phyloP scores from a whole-genome alignment of 83 land plant genomes.

The Picea mariana region DNA sequence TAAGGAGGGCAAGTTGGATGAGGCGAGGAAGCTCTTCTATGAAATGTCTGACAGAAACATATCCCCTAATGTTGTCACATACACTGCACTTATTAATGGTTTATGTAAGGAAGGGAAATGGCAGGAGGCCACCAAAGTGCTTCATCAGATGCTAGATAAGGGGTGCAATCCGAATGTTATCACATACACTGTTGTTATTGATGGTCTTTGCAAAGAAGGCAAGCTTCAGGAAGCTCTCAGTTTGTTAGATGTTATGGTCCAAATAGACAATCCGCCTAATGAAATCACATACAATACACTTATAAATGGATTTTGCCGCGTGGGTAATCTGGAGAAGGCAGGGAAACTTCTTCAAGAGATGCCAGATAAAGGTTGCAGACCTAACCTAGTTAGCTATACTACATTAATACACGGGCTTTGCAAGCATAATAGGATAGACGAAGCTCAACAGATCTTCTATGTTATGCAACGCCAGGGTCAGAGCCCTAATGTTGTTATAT shows the following conservation, averaged over 20 bases:
- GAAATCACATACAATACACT: slow-evolving; percentile 60
- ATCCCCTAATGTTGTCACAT: too few relatives aligned
- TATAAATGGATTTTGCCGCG: slow-evolving; percentile 55
- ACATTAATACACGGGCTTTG: slow-evolving; percentile 59
- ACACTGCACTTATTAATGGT: too few relatives aligned
- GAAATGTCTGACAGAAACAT: too few relatives aligned
- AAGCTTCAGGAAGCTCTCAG: slow-evolving; percentile 47
- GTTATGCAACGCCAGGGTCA: slow-evolving; percentile 43
- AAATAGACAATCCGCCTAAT: slow-evolving; percentile 41
- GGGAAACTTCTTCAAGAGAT: slow-evolving; percentile 58
- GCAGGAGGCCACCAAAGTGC: too few relatives aligned
- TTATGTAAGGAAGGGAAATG: too few relatives aligned
- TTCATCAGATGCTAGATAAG: slow-evolving; percentile 42
- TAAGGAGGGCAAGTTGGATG: too few relatives aligned
- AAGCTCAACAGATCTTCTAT: slow-evolving; percentile 35
- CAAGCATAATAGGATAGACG: slow-evolving; percentile 38
- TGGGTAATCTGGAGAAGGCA: slow-evolving; percentile 61
- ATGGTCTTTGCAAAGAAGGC: slow-evolving; percentile 56
- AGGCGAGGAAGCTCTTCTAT: too few relatives aligned
- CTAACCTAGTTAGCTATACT: slow-evolving; percentile 52
- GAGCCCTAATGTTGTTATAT: slow-evolving; percentile 36
- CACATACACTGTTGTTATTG: slow-evolving; percentile 51
- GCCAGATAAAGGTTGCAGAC: slow-evolving; percentile 35
- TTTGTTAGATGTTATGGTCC: slow-evolving; percentile 55
- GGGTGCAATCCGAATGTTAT: slow-evolving; percentile 41